Conservation (phyloP, 805 yeast species). For the Kodamaea laetipori region DNA sequence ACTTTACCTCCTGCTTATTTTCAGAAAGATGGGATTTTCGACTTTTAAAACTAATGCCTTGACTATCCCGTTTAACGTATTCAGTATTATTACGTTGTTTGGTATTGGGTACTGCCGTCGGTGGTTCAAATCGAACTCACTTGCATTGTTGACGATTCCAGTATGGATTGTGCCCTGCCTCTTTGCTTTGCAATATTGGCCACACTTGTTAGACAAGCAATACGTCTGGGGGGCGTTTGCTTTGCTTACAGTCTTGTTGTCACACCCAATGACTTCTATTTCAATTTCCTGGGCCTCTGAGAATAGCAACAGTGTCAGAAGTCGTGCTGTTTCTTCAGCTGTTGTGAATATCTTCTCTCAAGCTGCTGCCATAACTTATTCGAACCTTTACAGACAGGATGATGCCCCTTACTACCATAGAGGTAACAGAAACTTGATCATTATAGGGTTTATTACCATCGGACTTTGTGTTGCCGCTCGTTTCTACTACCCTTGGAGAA, state of each 20-base stretch:
- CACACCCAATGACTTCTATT: conserved; percentile 54
- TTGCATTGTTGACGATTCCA: conserved; percentile 16
- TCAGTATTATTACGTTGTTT: conserved; percentile 23
- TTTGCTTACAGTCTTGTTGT: conserved; percentile 39
- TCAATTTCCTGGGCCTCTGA: conserved; percentile 63
- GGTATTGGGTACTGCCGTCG: conserved; percentile 27
- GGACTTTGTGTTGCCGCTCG: conserved; percentile 34
- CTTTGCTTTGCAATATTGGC: conserved; percentile 41
- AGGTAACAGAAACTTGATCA: conserved; percentile 53
- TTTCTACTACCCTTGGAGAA: conserved; percentile 45
- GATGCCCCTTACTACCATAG: conserved; percentile 63
- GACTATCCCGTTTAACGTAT: conserved; percentile 50
- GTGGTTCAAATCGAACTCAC: conserved; percentile 23
- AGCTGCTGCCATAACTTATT: conserved; percentile 52
- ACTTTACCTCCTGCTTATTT: conserved; percentile 15
- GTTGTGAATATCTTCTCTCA: conserved; percentile 67
- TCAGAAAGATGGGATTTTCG: conserved; percentile 47
- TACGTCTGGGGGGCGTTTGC: conserved; percentile 46
- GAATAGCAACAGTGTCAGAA: conserved; percentile 61
- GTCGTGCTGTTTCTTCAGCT: conserved; percentile 67
- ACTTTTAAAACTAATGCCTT: conserved; percentile 55
- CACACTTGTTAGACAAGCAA: conserved; percentile 36
- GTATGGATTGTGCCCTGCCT: conserved; percentile 23
- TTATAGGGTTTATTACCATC: conserved; percentile 37
- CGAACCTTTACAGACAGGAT: conserved; percentile 56